Evolutionary conservation across 1,284 basidiomycete species (phyloP).

Genomic region (Cerrena zonata): DNA sequence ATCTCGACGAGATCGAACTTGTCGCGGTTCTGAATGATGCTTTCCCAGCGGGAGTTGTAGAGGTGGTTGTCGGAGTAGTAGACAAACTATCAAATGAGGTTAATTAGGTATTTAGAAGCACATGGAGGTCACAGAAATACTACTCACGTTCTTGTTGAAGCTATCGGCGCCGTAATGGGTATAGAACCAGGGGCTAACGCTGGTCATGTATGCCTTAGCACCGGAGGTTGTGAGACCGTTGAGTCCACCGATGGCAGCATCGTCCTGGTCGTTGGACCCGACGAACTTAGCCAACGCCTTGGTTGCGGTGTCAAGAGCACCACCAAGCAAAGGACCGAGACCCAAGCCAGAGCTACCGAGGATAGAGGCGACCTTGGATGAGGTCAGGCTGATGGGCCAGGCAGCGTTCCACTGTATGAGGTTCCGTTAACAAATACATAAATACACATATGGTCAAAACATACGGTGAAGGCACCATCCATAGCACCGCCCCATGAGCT

Average conservation of each 20-base stretch:
- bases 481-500: constrained; percentile 43
- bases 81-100: constrained; percentile 31
- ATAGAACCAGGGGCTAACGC: constrained; percentile 60
- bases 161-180: constrained; percentile 63
- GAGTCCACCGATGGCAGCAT: constrained; percentile 28
- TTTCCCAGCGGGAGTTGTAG: constrained; percentile 72
- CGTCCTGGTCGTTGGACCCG: constrained; percentile 42
- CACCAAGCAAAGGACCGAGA: constrained; percentile 16
- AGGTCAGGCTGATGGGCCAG: constrained; percentile 56
- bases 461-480: constrained; percentile 57
- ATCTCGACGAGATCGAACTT: constrained; percentile 45
- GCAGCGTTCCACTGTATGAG: constrained; percentile 54
- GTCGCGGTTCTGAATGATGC: constrained; percentile 55
- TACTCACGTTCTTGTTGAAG: constrained; percentile 76
- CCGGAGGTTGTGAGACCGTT: constrained; percentile 19
- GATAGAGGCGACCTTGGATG: constrained; percentile 32
- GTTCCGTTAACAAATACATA: constrained; percentile 4
- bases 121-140: not conserved
- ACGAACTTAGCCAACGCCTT: constrained; percentile 36
- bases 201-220: constrained; percentile 23
- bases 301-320: constrained; percentile 23
- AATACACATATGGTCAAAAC: constrained; percentile 7
- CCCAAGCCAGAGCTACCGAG: constrained; percentile 22
- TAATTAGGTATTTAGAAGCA: not conserved
- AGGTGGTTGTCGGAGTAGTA: constrained; percentile 59